These are phyloP conservation scores for Hortaea werneckii DNA, from an alignment of 2,329 filamentous ascomycete species.

Conservation along the genomic window DNA sequence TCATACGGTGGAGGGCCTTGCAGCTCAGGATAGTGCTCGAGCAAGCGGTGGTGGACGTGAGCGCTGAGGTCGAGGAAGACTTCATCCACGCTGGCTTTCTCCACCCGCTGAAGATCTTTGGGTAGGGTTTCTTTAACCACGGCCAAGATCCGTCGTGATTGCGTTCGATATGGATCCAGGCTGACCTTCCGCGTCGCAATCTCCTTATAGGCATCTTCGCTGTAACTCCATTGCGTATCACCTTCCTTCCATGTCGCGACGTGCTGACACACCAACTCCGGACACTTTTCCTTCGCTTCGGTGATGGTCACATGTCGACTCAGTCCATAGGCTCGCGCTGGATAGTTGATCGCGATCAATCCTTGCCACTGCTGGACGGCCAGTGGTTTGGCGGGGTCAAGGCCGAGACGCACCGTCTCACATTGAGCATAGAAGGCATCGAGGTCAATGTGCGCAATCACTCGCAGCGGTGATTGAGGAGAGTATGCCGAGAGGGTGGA, in stretches of 20 bases:
- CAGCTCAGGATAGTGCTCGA: constrained; percentile 69
- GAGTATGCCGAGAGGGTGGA: constrained; percentile 62
- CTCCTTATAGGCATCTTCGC: constrained; percentile 65
- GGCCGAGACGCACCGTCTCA: constrained; percentile 76
- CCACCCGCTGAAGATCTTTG: constrained; percentile 56
- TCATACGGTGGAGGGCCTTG: constrained; percentile 58
- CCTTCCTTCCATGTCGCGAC: constrained; percentile 93
- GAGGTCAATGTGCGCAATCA: constrained; percentile 85
- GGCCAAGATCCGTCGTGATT: constrained; percentile 73
- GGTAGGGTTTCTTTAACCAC: constrained; percentile 67
- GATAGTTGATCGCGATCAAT: constrained; percentile 92
- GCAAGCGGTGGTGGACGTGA: constrained; percentile 64
- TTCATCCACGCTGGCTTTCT: constrained; percentile 93
- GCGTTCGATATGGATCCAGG: constrained; percentile 77
- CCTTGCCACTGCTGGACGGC: constrained; percentile 95
- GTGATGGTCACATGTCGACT: constrained; percentile 65
- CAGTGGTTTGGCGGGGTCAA: constrained; percentile 66
- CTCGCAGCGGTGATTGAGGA: constrained; percentile 66
- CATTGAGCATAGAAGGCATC: constrained; percentile 96
- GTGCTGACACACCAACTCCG: constrained; percentile 75
- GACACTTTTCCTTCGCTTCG: constrained; percentile 81
- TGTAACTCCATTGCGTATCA: constrained; percentile 84
- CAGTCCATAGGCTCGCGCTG: constrained; percentile 71
- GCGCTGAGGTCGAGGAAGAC: constrained; percentile 88
- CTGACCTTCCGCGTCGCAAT: constrained; percentile 89